Percentiles rank a stretch among this genome's conserved stretches.
phyloP scores from a whole-genome alignment of 2,329 filamentous ascomycete species.

The Diaporthe sp. region DNA sequence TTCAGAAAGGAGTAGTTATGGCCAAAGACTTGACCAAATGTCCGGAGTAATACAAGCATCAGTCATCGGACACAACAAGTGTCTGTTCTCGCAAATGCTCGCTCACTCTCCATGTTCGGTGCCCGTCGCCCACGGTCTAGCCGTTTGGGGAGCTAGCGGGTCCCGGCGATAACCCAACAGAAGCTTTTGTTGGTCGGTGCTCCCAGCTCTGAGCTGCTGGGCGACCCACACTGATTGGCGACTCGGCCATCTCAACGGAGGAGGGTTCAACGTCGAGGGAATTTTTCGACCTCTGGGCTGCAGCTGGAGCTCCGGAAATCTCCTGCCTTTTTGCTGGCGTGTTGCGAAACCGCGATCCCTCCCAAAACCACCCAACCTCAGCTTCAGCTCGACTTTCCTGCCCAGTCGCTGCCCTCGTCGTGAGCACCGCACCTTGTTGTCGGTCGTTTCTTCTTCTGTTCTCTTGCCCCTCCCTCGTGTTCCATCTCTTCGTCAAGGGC shows the following conservation, averaged over 20 bases:
- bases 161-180: constrained; percentile 29
- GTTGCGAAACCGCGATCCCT: constrained; percentile 22
- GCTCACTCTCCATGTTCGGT: constrained; percentile 29
- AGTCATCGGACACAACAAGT: not conserved
- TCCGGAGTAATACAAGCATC: not conserved
- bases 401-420: constrained; percentile 1
- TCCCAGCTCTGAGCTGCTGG: constrained; percentile 26
- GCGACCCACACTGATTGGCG: constrained; percentile 27
- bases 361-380: not conserved
- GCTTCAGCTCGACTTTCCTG: constrained; percentile 10
- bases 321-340: constrained; percentile 28
- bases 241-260: constrained; percentile 30
- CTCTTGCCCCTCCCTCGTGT: not conserved
- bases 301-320: constrained; percentile 21
- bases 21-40: not conserved
- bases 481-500: not conserved
- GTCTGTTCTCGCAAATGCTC: constrained; percentile 2
- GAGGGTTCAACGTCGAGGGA: constrained; percentile 28
- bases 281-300: constrained; percentile 25
- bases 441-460: not conserved
- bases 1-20: not conserved
- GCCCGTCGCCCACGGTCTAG: constrained; percentile 28
- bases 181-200: constrained; percentile 33
- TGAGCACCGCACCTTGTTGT: not conserved
- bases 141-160: constrained; percentile 27